Evolutionary conservation across 1,139 yeast species (phyloP).

Genomic region (Chernovozyma sophiae-reginae): DNA sequence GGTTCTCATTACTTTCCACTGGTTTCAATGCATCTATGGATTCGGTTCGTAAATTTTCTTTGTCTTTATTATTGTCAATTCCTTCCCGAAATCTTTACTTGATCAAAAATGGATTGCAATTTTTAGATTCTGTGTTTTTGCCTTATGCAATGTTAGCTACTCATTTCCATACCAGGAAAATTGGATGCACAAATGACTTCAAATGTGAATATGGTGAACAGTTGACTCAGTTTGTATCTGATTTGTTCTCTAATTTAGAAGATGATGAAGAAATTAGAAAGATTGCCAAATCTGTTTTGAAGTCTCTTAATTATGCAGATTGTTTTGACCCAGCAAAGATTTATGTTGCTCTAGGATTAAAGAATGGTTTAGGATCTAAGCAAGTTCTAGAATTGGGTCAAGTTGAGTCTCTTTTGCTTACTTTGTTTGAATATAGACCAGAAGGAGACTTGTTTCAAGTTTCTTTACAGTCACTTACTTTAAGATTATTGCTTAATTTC

Average conservation of each 20-base stretch:
- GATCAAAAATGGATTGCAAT: conserved; percentile 41
- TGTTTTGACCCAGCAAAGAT: conserved; percentile 72
- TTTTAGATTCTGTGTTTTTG: conserved; percentile 50
- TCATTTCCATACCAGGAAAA: conserved; percentile 44
- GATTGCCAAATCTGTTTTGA: conserved; percentile 30
- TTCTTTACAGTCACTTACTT: conserved; percentile 47
- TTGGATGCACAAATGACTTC: conserved; percentile 15
- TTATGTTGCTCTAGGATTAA: conserved; percentile 55
- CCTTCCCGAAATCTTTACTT: conserved; percentile 48
- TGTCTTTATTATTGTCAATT: conserved; percentile 54
- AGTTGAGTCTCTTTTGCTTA: conserved; percentile 28
- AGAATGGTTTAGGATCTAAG: conserved; percentile 42
- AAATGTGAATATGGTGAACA: conserved; percentile 58
- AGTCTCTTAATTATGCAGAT: conserved; percentile 44
- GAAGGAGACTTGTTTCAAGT: conserved; percentile 59
- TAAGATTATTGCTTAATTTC: conserved; percentile 40
- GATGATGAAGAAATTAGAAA: conserved; percentile 21
- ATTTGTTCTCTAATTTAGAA: conserved; percentile 32
- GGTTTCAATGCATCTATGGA: conserved; percentile 81
- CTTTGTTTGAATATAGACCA: conserved; percentile 48
- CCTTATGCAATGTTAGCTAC: conserved; percentile 66
- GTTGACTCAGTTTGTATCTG: conserved; percentile 44
- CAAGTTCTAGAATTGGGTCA: conserved; percentile 25
- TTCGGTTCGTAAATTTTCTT: conserved; percentile 64
- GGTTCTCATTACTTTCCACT: conserved; percentile 64